A percentile compares a stretch with the other conserved stretches of the same genome.
phyloP scores from a whole-genome alignment of 192 early-diverging fungal species.

The Coemansia javaensis region DNA sequence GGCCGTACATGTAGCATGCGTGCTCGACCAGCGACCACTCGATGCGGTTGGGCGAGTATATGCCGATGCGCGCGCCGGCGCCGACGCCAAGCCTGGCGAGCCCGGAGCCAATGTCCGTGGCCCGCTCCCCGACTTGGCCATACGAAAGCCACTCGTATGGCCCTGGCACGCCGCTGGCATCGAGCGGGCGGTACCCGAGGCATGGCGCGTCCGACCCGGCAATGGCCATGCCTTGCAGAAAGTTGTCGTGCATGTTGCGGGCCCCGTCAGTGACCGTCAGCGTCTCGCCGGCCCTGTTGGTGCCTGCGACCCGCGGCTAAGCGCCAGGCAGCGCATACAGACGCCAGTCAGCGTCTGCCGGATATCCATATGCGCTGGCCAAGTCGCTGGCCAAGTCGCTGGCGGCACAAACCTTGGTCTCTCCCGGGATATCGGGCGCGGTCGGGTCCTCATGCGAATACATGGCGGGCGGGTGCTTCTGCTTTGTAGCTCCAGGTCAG shows the following conservation, averaged over 20 bases:
- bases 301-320: constrained; percentile 39
- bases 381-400: too few species aligned
- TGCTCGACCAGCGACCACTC: constrained; percentile 47
- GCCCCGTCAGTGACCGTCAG: constrained; percentile 29
- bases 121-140: constrained; percentile 57
- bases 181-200: constrained; percentile 35
- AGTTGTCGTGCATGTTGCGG: constrained; percentile 47
- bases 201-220: constrained; percentile 32
- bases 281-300: constrained; percentile 18
- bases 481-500: background rate
- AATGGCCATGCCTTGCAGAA: constrained; percentile 32
- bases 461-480: background rate
- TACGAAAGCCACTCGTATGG: constrained; percentile 77
- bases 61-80: constrained; percentile 53
- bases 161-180: constrained; percentile 53
- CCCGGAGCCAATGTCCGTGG: constrained; percentile 67
- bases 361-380: too few species aligned
- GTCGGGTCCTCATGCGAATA: constrained; percentile 32
- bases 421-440: constrained; percentile 22
- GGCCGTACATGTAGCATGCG: constrained; percentile 57
- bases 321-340: too few species aligned
- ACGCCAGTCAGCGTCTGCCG: too few species aligned
- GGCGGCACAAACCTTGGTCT: too few species aligned
- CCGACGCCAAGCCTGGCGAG: constrained; percentile 70
- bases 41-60: constrained; percentile 62